Percentiles rank a stretch among this genome's conserved stretches.
Evolutionary conservation across 345 rosid species (phyloP).

Genomic region (rapeseed (Brassica napus)): DNA sequence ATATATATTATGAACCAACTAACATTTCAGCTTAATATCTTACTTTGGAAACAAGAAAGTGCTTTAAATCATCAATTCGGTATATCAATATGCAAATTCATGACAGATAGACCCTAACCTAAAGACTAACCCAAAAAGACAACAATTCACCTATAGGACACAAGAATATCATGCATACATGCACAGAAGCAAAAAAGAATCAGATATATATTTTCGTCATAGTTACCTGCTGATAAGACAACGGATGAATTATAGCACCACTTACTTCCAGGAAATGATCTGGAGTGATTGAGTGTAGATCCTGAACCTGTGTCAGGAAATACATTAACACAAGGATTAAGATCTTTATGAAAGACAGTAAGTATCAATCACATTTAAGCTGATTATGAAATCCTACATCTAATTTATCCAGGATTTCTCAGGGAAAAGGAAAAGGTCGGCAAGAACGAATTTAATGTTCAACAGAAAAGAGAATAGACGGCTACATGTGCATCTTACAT

Average conservation of each 20-base stretch:
- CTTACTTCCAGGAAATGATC: slow-evolving; percentile 86
- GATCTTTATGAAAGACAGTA: slow-evolving; percentile 5
- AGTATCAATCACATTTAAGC: slow-evolving; percentile 8
- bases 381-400: slow-evolving; percentile 9
- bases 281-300: slow-evolving; percentile 91
- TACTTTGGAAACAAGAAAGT: slow-evolving; percentile 4
- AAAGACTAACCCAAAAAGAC: slow-evolving; percentile 17
- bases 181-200: not conserved
- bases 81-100: slow-evolving; percentile 1
- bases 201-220: not conserved
- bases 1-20: not conserved
- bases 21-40: slow-evolving; percentile 19
- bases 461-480: slow-evolving; percentile 7
- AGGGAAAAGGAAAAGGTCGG: not conserved
- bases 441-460: slow-evolving; percentile 5
- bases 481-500: slow-evolving; percentile 16
- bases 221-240: slow-evolving; percentile 94
- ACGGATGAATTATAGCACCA: slow-evolving; percentile 88
- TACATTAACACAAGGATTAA: slow-evolving; percentile 19
- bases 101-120: slow-evolving; percentile 13
- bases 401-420: not conserved
- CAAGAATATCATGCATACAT: slow-evolving; percentile 12
- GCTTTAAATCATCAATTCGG: not conserved
- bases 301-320: slow-evolving; percentile 69
- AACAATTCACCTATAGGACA: slow-evolving; percentile 13